Evolutionary conservation across 352 stramenopile species (phyloP).

Genomic region (Lagenidium giganteum): DNA sequence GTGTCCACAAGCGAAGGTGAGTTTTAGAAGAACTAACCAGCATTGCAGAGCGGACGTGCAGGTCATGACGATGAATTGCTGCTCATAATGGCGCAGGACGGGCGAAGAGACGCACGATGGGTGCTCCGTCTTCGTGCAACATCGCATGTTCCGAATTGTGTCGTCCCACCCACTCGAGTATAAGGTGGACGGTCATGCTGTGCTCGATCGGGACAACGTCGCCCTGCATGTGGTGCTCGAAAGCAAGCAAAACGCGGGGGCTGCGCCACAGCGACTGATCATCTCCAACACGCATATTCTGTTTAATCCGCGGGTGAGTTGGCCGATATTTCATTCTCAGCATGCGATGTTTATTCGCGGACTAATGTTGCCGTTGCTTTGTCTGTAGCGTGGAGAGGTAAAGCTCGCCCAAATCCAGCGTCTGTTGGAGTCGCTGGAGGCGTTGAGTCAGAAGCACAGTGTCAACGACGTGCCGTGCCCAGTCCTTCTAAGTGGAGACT

Average conservation of each 20-base stretch:
- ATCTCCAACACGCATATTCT: slow-evolving; percentile 47
- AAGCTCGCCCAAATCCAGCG: slow-evolving; percentile 46
- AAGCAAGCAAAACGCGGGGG: slow-evolving; percentile 7
- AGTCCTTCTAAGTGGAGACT: slow-evolving; percentile 41
- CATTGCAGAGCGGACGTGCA: too few relatives aligned
- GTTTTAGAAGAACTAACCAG: neutral
- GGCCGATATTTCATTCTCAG: neutral
- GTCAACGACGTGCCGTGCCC: slow-evolving; percentile 12
- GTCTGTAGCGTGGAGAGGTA: slow-evolving; percentile 33
- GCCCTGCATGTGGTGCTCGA: slow-evolving; percentile 31
- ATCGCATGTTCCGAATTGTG: slow-evolving; percentile 30
- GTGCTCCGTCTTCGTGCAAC: slow-evolving; percentile 49
- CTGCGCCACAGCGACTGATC: slow-evolving; percentile 17
- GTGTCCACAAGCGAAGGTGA: slow-evolving; percentile 44
- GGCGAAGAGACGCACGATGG: slow-evolving; percentile 38
- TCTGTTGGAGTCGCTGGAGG: slow-evolving; percentile 23
- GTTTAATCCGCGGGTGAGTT: slow-evolving; percentile 42
- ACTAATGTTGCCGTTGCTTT: slow-evolving; percentile 4
- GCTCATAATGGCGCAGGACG: too few relatives aligned
- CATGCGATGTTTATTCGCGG: neutral
- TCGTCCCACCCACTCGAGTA: slow-evolving; percentile 32
- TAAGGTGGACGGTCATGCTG: slow-evolving; percentile 19
- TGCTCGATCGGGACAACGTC: slow-evolving; percentile 47
- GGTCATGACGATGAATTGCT: too few relatives aligned
- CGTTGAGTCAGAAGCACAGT: slow-evolving; percentile 17